Evolutionary conservation across 441 rosid genomes (phyloP), one percentile per base, ranked within the genome.

Genomic region (Croton laevigatus): DNA sequence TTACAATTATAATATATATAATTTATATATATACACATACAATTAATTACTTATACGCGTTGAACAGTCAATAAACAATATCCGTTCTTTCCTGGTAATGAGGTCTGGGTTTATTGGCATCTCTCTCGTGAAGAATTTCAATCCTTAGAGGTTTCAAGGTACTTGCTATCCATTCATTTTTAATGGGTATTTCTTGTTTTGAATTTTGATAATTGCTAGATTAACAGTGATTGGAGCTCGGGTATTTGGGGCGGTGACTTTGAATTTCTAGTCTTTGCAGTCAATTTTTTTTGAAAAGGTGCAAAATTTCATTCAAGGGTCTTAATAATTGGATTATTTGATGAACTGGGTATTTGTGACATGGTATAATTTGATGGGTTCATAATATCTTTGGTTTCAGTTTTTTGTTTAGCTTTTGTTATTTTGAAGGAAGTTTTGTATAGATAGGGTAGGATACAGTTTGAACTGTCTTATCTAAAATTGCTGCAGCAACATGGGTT

Each of bases 401-500:
- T 10, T 57, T 55, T 27, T 11, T 6, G 14, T 59, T 46, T 37
- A 23, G 45, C 5, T 63, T 59, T 66, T 42, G 59, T 53, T 53
- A 27, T 23, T 69, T 53, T 60, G 53, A 48, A 75, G 59, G 65
- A 48, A 65, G 9, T 38, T 40, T 22, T 9, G 54, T 62, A 8
- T 5, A 36, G 6, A 27, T 69, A 58, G 61, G 61, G 27, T 57
- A 1, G 61, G 61, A 57, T 57, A 5, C 10, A 13, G 32, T 34
- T 34, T 34, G 20, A 32, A 23, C 7, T 42, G 22, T 14, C 17
- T 38, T 10, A 16, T 55, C 40, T 69, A 49, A 27, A 27, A 27
- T 7, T 51, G 51, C 40, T 17, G 32, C 23, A 32, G 63, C 45
- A 70, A 68, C 34, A 92, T 92, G 99, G 99, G 99, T 76, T 89